phyloP scores from a whole-genome alignment of 768 basidiomycete genomes.

The Saitozyma podzolica region DNA sequence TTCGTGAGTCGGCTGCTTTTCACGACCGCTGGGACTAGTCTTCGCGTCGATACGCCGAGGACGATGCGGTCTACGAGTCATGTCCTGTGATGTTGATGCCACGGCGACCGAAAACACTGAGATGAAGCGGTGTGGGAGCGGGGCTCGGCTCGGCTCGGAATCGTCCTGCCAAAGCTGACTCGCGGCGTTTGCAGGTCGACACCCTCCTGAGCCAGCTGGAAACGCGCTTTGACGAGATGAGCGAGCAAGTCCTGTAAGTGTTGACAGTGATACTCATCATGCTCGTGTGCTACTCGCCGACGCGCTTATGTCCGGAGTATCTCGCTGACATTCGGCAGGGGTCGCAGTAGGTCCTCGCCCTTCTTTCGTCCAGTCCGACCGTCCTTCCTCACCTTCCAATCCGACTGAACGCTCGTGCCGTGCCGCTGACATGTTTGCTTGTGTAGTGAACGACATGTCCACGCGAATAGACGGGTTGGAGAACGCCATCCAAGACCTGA shows the following conservation, averaged over 20 bases:
- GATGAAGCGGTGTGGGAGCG: too few relatives aligned
- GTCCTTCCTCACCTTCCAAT: neutral
- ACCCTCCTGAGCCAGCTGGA: slow-evolving; percentile 85
- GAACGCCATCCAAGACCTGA: slow-evolving; percentile 86
- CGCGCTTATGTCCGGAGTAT: neutral
- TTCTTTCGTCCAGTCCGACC: neutral
- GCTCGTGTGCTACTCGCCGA: slow-evolving; percentile 7
- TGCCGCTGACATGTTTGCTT: slow-evolving; percentile 5
- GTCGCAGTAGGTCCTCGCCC: slow-evolving; percentile 11
- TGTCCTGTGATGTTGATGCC: too few relatives aligned
- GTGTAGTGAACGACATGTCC: slow-evolving; percentile 87
- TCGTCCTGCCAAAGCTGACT: too few relatives aligned
- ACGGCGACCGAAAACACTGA: too few relatives aligned
- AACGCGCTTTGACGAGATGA: slow-evolving; percentile 88
- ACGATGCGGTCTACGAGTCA: too few relatives aligned
- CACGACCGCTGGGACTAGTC: neutral
- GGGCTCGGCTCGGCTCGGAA: too few relatives aligned
- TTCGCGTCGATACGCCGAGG: too few relatives aligned
- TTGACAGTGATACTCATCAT: slow-evolving; percentile 58
- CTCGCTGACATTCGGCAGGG: slow-evolving; percentile 6
- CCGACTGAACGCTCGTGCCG: neutral
- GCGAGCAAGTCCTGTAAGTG: slow-evolving; percentile 69
- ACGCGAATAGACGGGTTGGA: slow-evolving; percentile 85
- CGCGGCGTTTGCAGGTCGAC: slow-evolving; percentile 65
- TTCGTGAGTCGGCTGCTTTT: slow-evolving; percentile 64